phyloP scores from a whole-genome alignment of 2,329 filamentous ascomycete species.

The Fusarium sp. region DNA sequence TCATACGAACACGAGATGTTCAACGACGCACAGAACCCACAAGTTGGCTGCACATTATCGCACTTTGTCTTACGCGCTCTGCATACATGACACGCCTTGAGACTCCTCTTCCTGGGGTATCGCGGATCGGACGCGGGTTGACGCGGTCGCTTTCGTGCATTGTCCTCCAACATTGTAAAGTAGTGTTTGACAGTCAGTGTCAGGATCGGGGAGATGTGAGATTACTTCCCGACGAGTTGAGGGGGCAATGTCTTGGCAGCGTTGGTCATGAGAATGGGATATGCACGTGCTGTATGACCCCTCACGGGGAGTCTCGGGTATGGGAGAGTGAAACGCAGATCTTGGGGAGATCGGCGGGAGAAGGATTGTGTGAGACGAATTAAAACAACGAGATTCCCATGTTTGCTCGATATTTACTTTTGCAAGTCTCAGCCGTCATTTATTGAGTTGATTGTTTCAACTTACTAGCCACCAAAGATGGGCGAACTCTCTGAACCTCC shows the following conservation, averaged over 20 bases:
- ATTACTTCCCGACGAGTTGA: conserved; percentile 13
- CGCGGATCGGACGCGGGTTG: conserved; percentile 29
- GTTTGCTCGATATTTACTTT: neutral
- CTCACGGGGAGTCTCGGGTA: conserved; percentile 35
- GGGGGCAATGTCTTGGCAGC: conserved; percentile 2
- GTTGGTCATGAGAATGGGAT: neutral
- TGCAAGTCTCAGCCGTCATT: neutral
- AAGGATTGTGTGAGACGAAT: neutral
- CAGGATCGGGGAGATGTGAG: conserved; percentile 29
- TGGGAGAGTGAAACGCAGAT: neutral
- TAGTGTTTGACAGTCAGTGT: neutral
- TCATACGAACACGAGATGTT: conserved; percentile 48
- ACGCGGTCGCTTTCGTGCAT: conserved; percentile 22
- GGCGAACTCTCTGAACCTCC: neutral
- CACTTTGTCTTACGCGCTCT: conserved; percentile 51
- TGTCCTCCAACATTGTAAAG: neutral
- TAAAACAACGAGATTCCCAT: neutral
- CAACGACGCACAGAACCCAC: conserved; percentile 48
- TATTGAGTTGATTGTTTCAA: neutral
- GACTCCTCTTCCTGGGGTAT: conserved; percentile 46
- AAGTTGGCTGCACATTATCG: conserved; percentile 49
- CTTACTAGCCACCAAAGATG: conserved; percentile 6
- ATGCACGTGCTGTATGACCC: conserved; percentile 6
- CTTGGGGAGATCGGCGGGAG: neutral
- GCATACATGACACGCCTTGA: conserved; percentile 50